Evolutionary conservation across 2,329 filamentous ascomycete species (phyloP), one percentile per base, ranked within the genome.

Genomic region (Calonectria hongkongensis): DNA sequence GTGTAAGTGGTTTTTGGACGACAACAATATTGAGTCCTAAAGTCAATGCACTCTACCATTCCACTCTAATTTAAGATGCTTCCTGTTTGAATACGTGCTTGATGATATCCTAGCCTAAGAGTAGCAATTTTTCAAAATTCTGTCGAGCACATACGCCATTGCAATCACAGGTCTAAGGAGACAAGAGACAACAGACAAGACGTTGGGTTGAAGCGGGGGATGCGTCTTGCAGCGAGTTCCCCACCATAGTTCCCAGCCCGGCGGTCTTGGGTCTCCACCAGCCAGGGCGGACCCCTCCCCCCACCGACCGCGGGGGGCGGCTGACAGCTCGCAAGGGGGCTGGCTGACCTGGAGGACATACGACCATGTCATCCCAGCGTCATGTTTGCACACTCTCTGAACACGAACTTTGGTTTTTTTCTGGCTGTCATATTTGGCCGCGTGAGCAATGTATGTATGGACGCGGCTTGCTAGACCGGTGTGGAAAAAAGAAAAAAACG

Each of bases 381-480:
- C 48, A 18, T 47, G n/a, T 47, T 21, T 16, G 21, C 25, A 8
- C 7, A 36, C 33, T 36, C 8, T 36, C 33, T 10, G 12, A 36
- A 16, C 8, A 27, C 15, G 47, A 10, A 36, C 33, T 13, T 36
- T 36, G 27, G 27, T 30, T 50, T 51, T 30, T 30, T 21, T 21
- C 21, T 21, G 21, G 21, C 21, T 51, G 8, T 18, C 27, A 18
- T n/a, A 5, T 51, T 27, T 30, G 33, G 33, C 45, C 9, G 45
- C 18, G 21, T 48, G n/a, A 13, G n/a, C 13, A 58, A 58, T 27
- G 54, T n/a, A 58, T 58, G 54, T 33, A 58, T 58, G 33, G 41
- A 27, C 6, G 54, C 41, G 54, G 54, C 54, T 58, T 41, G 54
- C 33, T 58, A n/a, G 27, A 51, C 7, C 27, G 30, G 15, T 18